These are phyloP conservation scores for Clavariopsis aquatica DNA, from an alignment of 495 filamentous ascomycete species.

Conservation along the genomic window DNA sequence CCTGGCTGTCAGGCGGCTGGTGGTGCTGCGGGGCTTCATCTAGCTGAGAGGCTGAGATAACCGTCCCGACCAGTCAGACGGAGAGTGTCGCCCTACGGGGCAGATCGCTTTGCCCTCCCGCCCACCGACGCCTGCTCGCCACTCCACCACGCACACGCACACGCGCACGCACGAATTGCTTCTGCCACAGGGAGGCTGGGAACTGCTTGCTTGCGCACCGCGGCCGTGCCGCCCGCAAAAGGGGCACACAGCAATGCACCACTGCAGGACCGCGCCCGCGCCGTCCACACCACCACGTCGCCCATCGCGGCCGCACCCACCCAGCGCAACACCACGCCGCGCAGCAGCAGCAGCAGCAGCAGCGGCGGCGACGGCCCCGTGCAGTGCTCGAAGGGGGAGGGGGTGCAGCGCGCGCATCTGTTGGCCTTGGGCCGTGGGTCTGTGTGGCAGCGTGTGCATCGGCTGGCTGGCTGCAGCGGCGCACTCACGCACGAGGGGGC, in stretches of 20 bases:
- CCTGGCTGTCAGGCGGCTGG: conserved; percentile 1
- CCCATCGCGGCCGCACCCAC: no score
- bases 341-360: neutral
- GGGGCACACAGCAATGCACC: conserved; percentile 3
- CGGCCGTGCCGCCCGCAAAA: neutral
- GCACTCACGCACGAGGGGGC: conserved; percentile 21
- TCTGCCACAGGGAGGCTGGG: conserved; percentile 14
- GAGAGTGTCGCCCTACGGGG: conserved; percentile 27
- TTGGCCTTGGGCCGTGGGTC: neutral
- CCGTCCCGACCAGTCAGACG: conserved; percentile 31
- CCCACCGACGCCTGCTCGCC: neutral
- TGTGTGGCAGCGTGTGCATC: conserved; percentile 19
- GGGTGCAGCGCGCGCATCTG: neutral
- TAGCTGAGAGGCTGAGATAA: conserved; percentile 33
- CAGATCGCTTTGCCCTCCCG: conserved; percentile 25
- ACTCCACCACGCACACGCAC: no score
- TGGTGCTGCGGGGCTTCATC: conserved; percentile 30
- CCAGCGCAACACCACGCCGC: no score
- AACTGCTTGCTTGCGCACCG: neutral
- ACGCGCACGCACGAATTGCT: conserved; percentile 3
- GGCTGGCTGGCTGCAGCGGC: conserved; percentile 14
- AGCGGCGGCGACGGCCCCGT: neutral
- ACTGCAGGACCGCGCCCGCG: neutral
- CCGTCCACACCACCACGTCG: no score
- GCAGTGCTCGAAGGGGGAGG: neutral